Evolutionary conservation across 2,329 filamentous ascomycete genomes (phyloP).

Genomic region (Verticillium klebahnii): DNA sequence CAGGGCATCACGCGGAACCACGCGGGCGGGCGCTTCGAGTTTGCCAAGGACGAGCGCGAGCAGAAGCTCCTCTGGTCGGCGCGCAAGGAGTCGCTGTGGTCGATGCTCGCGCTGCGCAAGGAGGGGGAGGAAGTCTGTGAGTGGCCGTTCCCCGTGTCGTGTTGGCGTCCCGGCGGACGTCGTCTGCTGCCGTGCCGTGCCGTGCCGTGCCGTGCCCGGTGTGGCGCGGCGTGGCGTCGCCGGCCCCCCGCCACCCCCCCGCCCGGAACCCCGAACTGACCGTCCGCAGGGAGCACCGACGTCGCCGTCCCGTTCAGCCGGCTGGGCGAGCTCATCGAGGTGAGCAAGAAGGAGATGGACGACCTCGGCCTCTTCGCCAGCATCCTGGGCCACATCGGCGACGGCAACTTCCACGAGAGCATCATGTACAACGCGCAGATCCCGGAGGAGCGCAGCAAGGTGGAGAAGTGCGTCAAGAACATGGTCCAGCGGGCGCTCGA

Average conservation of each 20-base stretch:
- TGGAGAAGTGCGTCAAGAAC: constrained; percentile 77
- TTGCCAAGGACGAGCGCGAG: constrained; percentile 67
- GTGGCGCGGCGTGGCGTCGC: too few species aligned
- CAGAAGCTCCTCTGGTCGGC: constrained; percentile 76
- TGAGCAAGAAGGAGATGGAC: constrained; percentile 85
- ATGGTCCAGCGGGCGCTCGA: constrained; percentile 89
- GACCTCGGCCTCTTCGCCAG: constrained; percentile 81
- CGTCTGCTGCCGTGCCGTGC: too few species aligned
- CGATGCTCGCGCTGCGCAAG: constrained; percentile 66
- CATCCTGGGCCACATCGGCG: constrained; percentile 84
- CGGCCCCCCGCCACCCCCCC: too few species aligned
- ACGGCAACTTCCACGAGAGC: constrained; percentile 91
- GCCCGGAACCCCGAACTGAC: too few species aligned
- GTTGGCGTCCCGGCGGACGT: too few species aligned
- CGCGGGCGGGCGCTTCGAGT: constrained; percentile 66
- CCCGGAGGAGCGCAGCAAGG: constrained; percentile 65
- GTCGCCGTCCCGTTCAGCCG: constrained; percentile 77
- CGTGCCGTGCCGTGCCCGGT: too few species aligned
- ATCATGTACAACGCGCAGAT: constrained; percentile 81
- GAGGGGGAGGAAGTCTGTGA: constrained; percentile 65
- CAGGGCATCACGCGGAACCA: constrained; percentile 62
- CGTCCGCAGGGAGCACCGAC: constrained; percentile 64
- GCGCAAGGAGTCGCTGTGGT: constrained; percentile 80
- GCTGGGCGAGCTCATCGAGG: constrained; percentile 70
- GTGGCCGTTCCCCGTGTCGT: constrained; percentile 31